Conservation (phyloP, 441 rosid species). For the Geranium incanum region DNA sequence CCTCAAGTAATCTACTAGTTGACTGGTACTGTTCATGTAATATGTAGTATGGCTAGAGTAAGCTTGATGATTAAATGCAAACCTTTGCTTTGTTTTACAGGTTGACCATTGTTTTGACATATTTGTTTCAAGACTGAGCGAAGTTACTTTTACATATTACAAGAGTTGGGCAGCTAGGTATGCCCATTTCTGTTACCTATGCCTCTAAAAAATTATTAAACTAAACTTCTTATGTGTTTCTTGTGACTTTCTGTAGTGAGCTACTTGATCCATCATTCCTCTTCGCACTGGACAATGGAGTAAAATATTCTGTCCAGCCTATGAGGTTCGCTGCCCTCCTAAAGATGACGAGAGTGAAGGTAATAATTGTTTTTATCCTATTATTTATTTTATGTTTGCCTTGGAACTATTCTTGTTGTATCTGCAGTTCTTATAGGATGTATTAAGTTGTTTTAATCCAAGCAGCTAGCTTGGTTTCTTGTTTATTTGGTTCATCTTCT, state of each 20-base stretch:
- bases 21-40: background rate
- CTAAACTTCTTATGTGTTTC: constrained; percentile 25
- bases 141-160: constrained; percentile 82
- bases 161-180: constrained; percentile 99
- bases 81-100: constrained; percentile 35
- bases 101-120: constrained; percentile 98
- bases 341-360: constrained; percentile 96
- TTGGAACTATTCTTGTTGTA: constrained; percentile 5
- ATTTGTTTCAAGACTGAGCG: constrained; percentile 79
- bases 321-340: constrained; percentile 80
- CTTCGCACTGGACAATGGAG: constrained; percentile 91
- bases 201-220: constrained; percentile 16
- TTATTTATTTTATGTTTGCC: background rate
- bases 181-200: constrained; percentile 14
- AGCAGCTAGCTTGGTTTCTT: background rate
- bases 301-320: constrained; percentile 80
- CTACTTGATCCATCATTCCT: constrained; percentile 97
- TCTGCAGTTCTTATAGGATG: background rate
- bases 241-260: constrained; percentile 50
- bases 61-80: constrained; percentile 17
- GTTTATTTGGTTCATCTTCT: background rate
- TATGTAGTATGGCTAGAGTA: constrained; percentile 3
- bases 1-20: background rate
- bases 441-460: background rate
- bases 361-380: constrained; percentile 22